Conservation (phyloP, 2,329 filamentous ascomycete species). For the Dactylellina sp. region DNA sequence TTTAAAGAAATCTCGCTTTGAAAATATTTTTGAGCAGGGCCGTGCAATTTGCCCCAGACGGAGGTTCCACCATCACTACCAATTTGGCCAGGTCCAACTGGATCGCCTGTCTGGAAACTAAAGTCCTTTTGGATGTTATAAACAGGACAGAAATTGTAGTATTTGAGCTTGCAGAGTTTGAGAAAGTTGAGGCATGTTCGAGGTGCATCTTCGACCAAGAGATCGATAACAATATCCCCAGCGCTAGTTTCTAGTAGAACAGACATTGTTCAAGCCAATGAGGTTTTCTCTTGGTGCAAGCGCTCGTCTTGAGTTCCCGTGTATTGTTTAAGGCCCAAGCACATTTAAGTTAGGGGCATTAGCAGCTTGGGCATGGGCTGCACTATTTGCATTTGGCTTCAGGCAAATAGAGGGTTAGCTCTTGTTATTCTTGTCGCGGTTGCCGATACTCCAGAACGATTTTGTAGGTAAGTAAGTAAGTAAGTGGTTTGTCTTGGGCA, state of each 20-base stretch:
- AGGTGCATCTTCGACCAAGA: conserved; percentile 87
- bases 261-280: conserved; percentile 73
- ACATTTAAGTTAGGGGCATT: no score
- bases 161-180: conserved; percentile 98
- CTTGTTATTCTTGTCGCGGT: no score
- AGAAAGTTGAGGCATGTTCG: conserved; percentile 97
- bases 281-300: background rate
- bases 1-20: conserved; percentile 85
- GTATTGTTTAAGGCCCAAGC: no score
- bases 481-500: no score
- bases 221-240: conserved; percentile 94
- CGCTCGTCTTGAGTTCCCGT: background rate
- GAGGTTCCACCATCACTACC: conserved; percentile 92
- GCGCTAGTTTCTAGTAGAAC: conserved; percentile 92
- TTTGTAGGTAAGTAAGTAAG: no score
- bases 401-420: no score
- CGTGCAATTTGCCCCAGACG: conserved; percentile 86
- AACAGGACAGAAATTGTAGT: conserved; percentile 96
- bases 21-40: conserved; percentile 79
- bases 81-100: conserved; percentile 83
- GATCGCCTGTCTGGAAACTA: conserved; percentile 95
- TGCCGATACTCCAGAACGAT: no score
- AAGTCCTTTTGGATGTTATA: conserved; percentile 94
- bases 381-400: no score
- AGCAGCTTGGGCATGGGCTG: no score